phyloP scores from a whole-genome alignment of 768 basidiomycete genomes.

The Auricularia cornea region DNA sequence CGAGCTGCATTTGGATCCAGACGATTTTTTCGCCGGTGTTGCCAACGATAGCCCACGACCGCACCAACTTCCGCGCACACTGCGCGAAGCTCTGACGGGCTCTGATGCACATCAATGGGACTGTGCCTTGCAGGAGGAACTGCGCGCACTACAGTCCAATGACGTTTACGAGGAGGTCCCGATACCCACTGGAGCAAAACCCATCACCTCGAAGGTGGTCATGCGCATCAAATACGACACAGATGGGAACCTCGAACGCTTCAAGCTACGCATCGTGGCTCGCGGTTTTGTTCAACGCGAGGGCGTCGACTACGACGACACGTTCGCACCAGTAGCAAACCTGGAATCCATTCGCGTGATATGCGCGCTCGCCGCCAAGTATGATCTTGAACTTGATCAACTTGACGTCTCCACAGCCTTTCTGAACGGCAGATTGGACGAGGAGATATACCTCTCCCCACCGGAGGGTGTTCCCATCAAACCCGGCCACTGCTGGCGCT shows the following conservation, averaged over 20 bases:
- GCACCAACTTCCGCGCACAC: neutral
- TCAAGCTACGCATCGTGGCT: slow-evolving; percentile 34
- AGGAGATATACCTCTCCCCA: slow-evolving; percentile 15
- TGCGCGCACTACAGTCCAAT: slow-evolving; percentile 9
- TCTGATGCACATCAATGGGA: slow-evolving; percentile 15
- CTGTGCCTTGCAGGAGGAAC: slow-evolving; percentile 17
- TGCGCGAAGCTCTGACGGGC: slow-evolving; percentile 13
- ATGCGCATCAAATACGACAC: slow-evolving; percentile 21
- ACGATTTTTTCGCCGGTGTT: neutral
- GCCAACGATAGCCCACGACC: neutral
- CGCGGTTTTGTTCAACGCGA: slow-evolving; percentile 34
- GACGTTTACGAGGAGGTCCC: slow-evolving; percentile 16
- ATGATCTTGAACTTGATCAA: slow-evolving; percentile 12
- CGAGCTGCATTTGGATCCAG: neutral
- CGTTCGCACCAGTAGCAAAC: slow-evolving; percentile 2
- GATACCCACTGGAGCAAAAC: neutral
- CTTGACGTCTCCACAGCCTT: slow-evolving; percentile 11
- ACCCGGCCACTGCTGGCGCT: neutral
- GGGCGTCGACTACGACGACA: slow-evolving; percentile 6
- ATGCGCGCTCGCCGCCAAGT: slow-evolving; percentile 8
- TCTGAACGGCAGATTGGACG: slow-evolving; percentile 12
- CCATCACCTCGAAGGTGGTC: slow-evolving; percentile 21
- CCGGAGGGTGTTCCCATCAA: neutral
- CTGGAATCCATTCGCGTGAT: slow-evolving; percentile 2
- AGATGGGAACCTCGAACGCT: slow-evolving; percentile 16